These are phyloP conservation scores for Leptomonas seymouri DNA, from an alignment of 208 protist genomes.

Conservation along the genomic window DNA sequence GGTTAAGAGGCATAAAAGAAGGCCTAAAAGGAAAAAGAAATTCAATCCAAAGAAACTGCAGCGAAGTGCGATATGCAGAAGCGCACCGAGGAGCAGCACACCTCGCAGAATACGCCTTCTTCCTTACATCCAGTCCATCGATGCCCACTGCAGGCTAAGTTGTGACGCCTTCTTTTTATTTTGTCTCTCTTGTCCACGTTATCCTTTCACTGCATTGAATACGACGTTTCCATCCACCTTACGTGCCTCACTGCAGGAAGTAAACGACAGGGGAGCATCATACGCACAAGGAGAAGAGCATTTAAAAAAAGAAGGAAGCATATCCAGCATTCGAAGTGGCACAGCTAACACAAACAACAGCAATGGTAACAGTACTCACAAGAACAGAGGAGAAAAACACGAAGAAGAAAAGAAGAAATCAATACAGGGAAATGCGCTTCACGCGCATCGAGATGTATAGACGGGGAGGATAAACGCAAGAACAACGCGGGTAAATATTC, in stretches of 20 bases:
- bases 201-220: no score
- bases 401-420: background rate
- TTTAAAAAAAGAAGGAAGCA: background rate
- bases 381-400: background rate
- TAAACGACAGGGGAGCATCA: background rate
- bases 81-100: no score
- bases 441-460: background rate
- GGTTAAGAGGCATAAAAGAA: no score
- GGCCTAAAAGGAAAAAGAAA: no score
- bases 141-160: no score
- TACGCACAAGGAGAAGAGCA: background rate
- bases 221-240: background rate
- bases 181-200: background rate
- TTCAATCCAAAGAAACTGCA: no score
- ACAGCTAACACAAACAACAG: background rate
- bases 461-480: slow-evolving; percentile 21
- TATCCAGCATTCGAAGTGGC: background rate
- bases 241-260: background rate
- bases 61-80: no score
- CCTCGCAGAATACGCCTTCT: no score
- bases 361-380: background rate
- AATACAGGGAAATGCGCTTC: background rate
- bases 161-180: background rate
- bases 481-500: background rate
- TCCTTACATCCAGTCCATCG: no score